phyloP scores from a whole-genome alignment of 1,284 basidiomycete genomes.

The Wolfiporia cocos region DNA sequence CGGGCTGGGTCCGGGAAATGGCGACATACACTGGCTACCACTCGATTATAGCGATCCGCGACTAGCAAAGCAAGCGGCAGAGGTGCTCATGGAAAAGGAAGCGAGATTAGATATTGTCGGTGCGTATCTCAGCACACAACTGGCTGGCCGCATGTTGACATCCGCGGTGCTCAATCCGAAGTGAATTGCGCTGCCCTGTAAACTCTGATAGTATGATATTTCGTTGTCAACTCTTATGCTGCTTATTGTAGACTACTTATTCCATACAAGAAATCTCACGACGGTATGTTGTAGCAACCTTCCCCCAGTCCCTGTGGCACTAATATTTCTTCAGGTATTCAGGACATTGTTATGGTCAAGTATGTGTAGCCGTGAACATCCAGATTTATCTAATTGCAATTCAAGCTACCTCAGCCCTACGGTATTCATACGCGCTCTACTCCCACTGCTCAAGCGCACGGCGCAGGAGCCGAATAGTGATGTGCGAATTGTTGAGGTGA shows the following conservation, averaged over 20 bases:
- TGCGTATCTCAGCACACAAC: constrained; percentile 13
- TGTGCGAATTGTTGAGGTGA: constrained; percentile 44
- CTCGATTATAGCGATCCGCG: constrained; percentile 40
- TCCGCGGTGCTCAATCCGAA: constrained; percentile 16
- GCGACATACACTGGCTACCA: constrained; percentile 37
- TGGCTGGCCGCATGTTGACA: neutral
- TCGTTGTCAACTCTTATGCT: neutral
- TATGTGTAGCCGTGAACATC: constrained; percentile 16
- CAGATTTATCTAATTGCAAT: neutral
- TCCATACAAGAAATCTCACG: constrained; percentile 22
- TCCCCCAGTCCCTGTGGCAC: neutral
- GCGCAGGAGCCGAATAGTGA: constrained; percentile 37
- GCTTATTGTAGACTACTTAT: constrained; percentile 15
- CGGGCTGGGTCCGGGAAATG: constrained; percentile 25
- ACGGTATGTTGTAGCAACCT: constrained; percentile 21
- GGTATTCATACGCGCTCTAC: constrained; percentile 39
- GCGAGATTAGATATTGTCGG: constrained; percentile 43
- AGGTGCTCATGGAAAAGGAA: constrained; percentile 40
- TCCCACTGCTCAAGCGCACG: constrained; percentile 42
- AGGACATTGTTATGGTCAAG: constrained; percentile 38
- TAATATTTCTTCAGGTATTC: constrained; percentile 24
- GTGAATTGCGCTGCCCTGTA: constrained; percentile 51
- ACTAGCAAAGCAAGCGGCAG: constrained; percentile 36
- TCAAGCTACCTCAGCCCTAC: constrained; percentile 40
- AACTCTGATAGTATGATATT: constrained; percentile 9